Conservation (phyloP, 805 yeast species). For the Ogataea paraovalis region DNA sequence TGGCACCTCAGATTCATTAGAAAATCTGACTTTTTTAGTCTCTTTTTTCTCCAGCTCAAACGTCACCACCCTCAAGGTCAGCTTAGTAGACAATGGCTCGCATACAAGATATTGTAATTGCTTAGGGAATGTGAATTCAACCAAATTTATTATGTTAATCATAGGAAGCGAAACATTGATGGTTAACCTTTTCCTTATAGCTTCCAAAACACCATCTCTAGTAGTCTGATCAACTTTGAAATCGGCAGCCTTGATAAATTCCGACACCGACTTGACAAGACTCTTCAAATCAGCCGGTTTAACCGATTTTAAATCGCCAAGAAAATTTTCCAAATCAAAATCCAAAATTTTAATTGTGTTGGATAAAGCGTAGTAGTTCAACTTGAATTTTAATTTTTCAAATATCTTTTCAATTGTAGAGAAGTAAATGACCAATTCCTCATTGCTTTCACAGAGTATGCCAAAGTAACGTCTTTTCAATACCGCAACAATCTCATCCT, state of each 20-base stretch:
- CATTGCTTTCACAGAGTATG: slow-evolving; percentile 4
- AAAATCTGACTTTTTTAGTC: slow-evolving; percentile 30
- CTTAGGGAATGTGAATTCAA: slow-evolving; percentile 41
- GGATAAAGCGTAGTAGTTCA: slow-evolving; percentile 28
- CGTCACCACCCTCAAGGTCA: slow-evolving; percentile 34
- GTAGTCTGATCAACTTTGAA: slow-evolving; percentile 3
- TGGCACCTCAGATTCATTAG: slow-evolving; percentile 17
- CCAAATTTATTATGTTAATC: slow-evolving; percentile 55
- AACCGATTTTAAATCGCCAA: slow-evolving; percentile 9
- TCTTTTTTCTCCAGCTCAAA: slow-evolving; percentile 18
- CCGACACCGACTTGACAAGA: slow-evolving; percentile 8
- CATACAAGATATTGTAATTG: slow-evolving; percentile 54
- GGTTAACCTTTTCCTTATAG: slow-evolving; percentile 16
- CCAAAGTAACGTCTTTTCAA: slow-evolving; percentile 21
- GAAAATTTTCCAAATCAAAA: slow-evolving; percentile 9
- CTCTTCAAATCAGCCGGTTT: slow-evolving; percentile 9
- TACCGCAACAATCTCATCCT: slow-evolving; percentile 38
- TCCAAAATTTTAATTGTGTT: slow-evolving; percentile 13
- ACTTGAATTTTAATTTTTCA: slow-evolving; percentile 18
- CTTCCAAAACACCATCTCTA: slow-evolving; percentile 2
- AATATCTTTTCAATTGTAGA: slow-evolving; percentile 20
- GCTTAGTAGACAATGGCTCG: slow-evolving; percentile 47
- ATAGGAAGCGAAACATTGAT: slow-evolving; percentile 63
- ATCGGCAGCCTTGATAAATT: slow-evolving; percentile 11
- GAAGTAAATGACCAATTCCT: slow-evolving; percentile 19